Evolutionary conservation across 768 basidiomycete genomes (phyloP).

Genomic region (Daedaleopsis sinensis): DNA sequence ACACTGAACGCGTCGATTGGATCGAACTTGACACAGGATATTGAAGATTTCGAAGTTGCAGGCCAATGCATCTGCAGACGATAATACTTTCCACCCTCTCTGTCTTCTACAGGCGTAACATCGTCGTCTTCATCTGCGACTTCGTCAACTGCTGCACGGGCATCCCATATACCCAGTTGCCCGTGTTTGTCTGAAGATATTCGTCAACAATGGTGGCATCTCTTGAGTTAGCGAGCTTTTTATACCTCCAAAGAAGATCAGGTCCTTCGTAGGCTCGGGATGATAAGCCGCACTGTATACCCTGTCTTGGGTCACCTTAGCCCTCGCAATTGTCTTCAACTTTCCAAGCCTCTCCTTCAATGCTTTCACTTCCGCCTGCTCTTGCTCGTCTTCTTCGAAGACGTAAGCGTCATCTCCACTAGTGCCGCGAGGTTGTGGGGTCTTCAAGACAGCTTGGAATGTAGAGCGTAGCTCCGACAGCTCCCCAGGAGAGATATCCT

Average conservation of each 20-base stretch:
- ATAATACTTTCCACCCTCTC: slow-evolving; percentile 78
- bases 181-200: slow-evolving; percentile 72
- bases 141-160: slow-evolving; percentile 69
- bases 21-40: slow-evolving; percentile 78
- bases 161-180: slow-evolving; percentile 85
- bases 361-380: slow-evolving; percentile 51
- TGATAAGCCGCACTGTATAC: slow-evolving; percentile 83
- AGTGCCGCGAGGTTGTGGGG: slow-evolving; percentile 40
- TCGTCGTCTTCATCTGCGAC: slow-evolving; percentile 64
- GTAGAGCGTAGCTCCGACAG: slow-evolving; percentile 47
- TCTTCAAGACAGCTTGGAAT: slow-evolving; percentile 44
- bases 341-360: slow-evolving; percentile 56
- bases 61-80: slow-evolving; percentile 85
- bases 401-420: slow-evolving; percentile 55
- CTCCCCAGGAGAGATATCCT: slow-evolving; percentile 49
- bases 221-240: not conserved
- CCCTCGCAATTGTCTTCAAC: slow-evolving; percentile 71
- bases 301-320: slow-evolving; percentile 77
- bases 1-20: slow-evolving; percentile 77
- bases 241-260: slow-evolving; percentile 85
- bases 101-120: slow-evolving; percentile 35
- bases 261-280: slow-evolving; percentile 76
- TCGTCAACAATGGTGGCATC: not conserved
- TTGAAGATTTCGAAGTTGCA: slow-evolving; percentile 74
- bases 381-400: slow-evolving; percentile 48